phyloP scores from a whole-genome alignment of 2,329 filamentous ascomycete genomes.

The Elsinoe necatrix region DNA sequence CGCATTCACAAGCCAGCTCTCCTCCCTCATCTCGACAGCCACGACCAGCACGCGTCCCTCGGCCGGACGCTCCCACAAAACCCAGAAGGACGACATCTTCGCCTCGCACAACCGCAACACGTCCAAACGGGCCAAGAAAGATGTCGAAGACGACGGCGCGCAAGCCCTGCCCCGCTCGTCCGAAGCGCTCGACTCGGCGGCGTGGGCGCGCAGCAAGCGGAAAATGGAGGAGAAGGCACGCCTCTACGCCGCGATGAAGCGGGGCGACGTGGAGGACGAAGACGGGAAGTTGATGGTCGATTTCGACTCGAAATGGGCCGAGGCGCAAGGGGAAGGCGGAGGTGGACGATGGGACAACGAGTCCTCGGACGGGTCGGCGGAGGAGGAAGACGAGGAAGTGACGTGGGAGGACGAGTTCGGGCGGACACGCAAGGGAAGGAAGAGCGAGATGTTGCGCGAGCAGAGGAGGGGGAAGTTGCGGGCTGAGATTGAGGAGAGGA shows the following conservation, averaged over 20 bases:
- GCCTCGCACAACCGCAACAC: slow-evolving; percentile 54
- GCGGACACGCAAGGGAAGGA: slow-evolving; percentile 65
- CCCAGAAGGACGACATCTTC: slow-evolving; percentile 61
- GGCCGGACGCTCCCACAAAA: slow-evolving; percentile 45
- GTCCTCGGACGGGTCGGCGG: slow-evolving; percentile 32
- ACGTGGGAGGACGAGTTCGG: slow-evolving; percentile 92
- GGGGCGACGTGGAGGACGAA: slow-evolving; percentile 63
- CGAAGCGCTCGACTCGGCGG: slow-evolving; percentile 49
- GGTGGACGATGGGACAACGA: slow-evolving; percentile 34
- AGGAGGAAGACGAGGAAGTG: slow-evolving; percentile 54
- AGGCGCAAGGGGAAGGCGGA: slow-evolving; percentile 32
- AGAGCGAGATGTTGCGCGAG: slow-evolving; percentile 56
- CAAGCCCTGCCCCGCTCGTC: slow-evolving; percentile 58
- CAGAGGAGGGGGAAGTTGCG: slow-evolving; percentile 50
- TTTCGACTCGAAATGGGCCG: slow-evolving; percentile 91
- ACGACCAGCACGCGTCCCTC: slow-evolving; percentile 31
- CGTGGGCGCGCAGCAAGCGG: slow-evolving; percentile 59
- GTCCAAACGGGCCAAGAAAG: slow-evolving; percentile 54
- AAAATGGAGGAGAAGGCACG: slow-evolving; percentile 87
- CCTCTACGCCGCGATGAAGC: slow-evolving; percentile 81
- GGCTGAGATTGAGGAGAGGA: slow-evolving; percentile 48
- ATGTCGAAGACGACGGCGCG: slow-evolving; percentile 47
- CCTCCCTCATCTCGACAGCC: slow-evolving; percentile 60
- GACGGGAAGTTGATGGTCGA: slow-evolving; percentile 65
- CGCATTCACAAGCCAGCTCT: slow-evolving; percentile 81